phyloP scores from a whole-genome alignment of 139 green algal species.

The Coccomyxa sp. region DNA sequence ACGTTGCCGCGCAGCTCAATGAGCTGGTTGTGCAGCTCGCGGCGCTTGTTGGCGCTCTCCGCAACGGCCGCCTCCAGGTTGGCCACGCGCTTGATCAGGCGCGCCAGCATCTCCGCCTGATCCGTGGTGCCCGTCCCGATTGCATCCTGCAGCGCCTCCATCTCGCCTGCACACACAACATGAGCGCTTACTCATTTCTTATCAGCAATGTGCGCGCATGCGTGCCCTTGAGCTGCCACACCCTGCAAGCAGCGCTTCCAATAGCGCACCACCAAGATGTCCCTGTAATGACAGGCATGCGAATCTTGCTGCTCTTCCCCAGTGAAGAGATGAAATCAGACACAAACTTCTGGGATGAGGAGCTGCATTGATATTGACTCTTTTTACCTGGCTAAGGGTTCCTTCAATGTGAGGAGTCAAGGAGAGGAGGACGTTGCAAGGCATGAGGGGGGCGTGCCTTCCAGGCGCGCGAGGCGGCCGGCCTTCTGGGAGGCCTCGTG shows the following conservation, averaged over 20 bases:
- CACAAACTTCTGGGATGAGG: no score
- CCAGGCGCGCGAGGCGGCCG: constrained; percentile 40
- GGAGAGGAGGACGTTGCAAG: not conserved
- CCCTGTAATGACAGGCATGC: no score
- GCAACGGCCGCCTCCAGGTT: constrained; percentile 59
- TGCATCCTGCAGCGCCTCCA: constrained; percentile 67
- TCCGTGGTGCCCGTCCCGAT: constrained; percentile 47
- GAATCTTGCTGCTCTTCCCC: no score
- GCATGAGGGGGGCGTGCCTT: constrained; percentile 27
- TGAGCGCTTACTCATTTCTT: not conserved
- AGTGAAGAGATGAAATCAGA: no score
- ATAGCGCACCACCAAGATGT: not conserved
- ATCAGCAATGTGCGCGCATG: not conserved
- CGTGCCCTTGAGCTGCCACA: not conserved
- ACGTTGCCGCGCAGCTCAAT: constrained; percentile 82
- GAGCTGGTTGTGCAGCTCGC: constrained; percentile 81
- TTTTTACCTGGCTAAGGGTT: no score
- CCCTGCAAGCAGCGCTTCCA: not conserved
- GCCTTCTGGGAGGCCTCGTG: constrained; percentile 42
- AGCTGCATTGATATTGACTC: no score
- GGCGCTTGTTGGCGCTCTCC: constrained; percentile 47
- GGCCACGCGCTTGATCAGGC: constrained; percentile 64
- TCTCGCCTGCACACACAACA: constrained; percentile 46
- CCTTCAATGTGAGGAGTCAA: no score
- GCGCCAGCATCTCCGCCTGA: constrained; percentile 62